A percentile compares a stretch with the other conserved stretches of the same genome.
Conservation (phyloP, 805 yeast species). For the Wickerhamomyces tratensis region DNA sequence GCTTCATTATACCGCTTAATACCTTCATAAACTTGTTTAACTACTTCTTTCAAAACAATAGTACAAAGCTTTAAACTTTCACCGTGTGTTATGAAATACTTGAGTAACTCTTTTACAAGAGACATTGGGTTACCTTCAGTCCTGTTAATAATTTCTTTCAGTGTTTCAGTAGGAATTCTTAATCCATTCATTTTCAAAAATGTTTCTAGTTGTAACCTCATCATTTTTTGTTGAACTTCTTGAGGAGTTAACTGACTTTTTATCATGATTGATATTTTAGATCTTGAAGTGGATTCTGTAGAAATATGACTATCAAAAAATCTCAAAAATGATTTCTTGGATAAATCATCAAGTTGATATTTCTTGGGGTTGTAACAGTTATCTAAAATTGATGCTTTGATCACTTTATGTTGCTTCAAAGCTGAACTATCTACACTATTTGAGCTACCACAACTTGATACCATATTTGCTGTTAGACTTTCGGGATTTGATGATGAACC, state of each 20-base stretch:
- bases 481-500: slow-evolving; percentile 19
- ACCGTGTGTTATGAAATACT: slow-evolving; percentile 32
- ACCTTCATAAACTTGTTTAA: slow-evolving; percentile 15
- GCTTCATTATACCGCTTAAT: slow-evolving; percentile 2
- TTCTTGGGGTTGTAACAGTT: slow-evolving; percentile 24
- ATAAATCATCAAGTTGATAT: slow-evolving; percentile 17
- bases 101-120: slow-evolving; percentile 31
- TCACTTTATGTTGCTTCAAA: slow-evolving; percentile 33
- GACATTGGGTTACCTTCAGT: slow-evolving; percentile 27
- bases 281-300: slow-evolving; percentile 23
- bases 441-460: slow-evolving; percentile 26
- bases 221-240: slow-evolving; percentile 25
- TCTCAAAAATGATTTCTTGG: slow-evolving; percentile 17
- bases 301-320: slow-evolving; percentile 29
- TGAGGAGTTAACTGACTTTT: slow-evolving; percentile 25
- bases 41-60: slow-evolving; percentile 24
- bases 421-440: slow-evolving; percentile 11
- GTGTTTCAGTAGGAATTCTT: slow-evolving; percentile 29
- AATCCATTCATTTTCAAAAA: slow-evolving; percentile 39
- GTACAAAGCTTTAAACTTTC: slow-evolving; percentile 27
- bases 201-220: slow-evolving; percentile 30
- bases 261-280: slow-evolving; percentile 31
- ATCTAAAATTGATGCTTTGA: slow-evolving; percentile 40
- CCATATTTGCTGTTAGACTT: slow-evolving; percentile 24
- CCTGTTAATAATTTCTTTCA: slow-evolving; percentile 27